phyloP scores from a whole-genome alignment of 2,329 filamentous ascomycete species.

The Talaromyces amestolkiae region DNA sequence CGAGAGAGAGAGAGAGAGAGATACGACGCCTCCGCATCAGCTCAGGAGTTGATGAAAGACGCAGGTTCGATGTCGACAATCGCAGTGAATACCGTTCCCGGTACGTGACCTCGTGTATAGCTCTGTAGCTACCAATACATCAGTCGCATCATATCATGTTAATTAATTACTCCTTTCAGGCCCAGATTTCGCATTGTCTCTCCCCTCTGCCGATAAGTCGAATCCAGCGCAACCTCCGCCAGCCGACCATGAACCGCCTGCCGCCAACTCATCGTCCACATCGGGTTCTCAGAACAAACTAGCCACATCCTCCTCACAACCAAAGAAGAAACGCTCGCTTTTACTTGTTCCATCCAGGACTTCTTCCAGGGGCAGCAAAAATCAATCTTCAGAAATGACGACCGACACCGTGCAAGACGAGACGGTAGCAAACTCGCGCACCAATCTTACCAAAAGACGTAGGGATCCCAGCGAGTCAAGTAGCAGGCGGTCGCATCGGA shows the following conservation, averaged over 20 bases:
- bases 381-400: constrained; percentile 33
- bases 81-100: constrained; percentile 13
- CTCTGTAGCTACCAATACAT: background rate
- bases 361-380: constrained; percentile 39
- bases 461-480: constrained; percentile 68
- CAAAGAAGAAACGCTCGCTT: constrained; percentile 39
- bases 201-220: constrained; percentile 16
- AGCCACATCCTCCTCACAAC: constrained; percentile 23
- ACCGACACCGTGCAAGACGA: constrained; percentile 35
- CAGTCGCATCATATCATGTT: background rate
- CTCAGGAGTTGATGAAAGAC: constrained; percentile 30
- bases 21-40: constrained; percentile 27
- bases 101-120: constrained; percentile 2
- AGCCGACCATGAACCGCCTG: constrained; percentile 16
- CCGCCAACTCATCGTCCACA: constrained; percentile 15
- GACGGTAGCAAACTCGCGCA: constrained; percentile 63
- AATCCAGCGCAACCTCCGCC: constrained; percentile 16
- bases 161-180: constrained; percentile 5
- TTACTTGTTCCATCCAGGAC: constrained; percentile 39
- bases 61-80: constrained; percentile 35
- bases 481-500: constrained; percentile 44
- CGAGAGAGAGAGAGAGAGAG: constrained; percentile 27
- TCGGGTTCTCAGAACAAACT: constrained; percentile 14
- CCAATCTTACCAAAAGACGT: constrained; percentile 61
- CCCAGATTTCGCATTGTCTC: constrained; percentile 20